Evolutionary conservation across 805 yeast genomes (phyloP).

Genomic region (Metschnikowia amazonensis): DNA sequence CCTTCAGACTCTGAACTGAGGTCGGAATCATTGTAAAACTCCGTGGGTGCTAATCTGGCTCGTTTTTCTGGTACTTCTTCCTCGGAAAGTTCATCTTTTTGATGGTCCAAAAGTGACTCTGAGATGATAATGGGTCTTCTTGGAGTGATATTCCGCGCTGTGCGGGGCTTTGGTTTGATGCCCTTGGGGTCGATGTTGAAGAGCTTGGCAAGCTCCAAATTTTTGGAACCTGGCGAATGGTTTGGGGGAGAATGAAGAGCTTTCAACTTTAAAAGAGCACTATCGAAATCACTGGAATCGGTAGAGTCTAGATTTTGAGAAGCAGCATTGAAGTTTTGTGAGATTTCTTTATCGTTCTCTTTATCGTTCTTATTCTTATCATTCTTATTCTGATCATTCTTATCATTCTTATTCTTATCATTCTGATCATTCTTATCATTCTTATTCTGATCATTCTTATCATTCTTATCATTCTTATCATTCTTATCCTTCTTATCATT

Average conservation of each 20-base stretch:
- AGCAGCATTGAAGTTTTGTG: no score
- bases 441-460: no score
- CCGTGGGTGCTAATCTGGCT: neutral
- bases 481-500: no score
- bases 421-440: no score
- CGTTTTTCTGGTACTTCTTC: conserved; percentile 2
- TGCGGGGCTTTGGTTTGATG: conserved; percentile 15
- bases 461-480: no score
- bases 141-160: conserved; percentile 14
- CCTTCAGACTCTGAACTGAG: conserved; percentile 1
- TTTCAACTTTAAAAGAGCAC: conserved; percentile 16
- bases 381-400: no score
- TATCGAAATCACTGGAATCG: conserved; percentile 14
- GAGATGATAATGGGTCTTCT: conserved; percentile 16
- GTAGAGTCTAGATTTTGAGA: neutral
- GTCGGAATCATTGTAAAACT: conserved; percentile 4
- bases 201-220: conserved; percentile 16
- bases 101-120: conserved; percentile 3
- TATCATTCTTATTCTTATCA: no score
- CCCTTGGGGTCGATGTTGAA: conserved; percentile 15
- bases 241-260: conserved; percentile 7
- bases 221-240: neutral
- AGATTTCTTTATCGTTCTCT: no score
- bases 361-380: no score
- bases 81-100: neutral